Conservation (phyloP, 129 eudicot species). For the Heracleum sosnowskyi region DNA sequence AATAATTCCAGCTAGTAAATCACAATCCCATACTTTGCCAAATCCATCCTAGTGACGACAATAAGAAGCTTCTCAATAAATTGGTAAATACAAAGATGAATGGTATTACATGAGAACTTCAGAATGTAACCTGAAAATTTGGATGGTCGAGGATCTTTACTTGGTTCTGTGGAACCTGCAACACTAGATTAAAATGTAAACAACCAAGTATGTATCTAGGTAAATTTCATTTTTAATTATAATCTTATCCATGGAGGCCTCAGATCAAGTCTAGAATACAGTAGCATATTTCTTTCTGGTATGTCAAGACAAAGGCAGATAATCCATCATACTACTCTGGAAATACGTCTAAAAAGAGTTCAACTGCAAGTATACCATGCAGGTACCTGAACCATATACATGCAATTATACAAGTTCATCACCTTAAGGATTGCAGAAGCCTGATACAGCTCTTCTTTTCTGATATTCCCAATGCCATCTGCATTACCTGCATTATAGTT, state of each 20-base stretch:
- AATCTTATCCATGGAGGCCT: neutral
- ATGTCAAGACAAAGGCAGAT: neutral
- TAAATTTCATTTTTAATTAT: neutral
- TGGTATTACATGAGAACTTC: neutral
- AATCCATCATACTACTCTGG: neutral
- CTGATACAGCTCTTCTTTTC: constrained; percentile 71
- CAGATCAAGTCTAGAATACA: neutral
- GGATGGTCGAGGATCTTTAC: constrained; percentile 82
- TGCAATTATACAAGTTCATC: constrained; percentile 1
- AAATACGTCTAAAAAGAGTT: neutral
- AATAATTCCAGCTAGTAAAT: constrained; percentile 39
- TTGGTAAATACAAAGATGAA: neutral
- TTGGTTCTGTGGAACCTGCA: constrained; percentile 75
- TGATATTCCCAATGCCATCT: constrained; percentile 66
- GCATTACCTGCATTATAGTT: constrained; percentile 54
- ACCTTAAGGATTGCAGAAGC: constrained; percentile 80
- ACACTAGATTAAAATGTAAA: constrained; percentile 5
- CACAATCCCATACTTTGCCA: constrained; percentile 57
- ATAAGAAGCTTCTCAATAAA: neutral
- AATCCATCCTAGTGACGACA: constrained; percentile 69
- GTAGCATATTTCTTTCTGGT: neutral
- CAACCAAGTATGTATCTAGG: neutral
- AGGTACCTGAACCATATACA: neutral
- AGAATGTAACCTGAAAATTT: constrained; percentile 57
- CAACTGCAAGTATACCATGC: neutral